A percentile compares a stretch with the other conserved stretches of the same genome.
These are phyloP conservation scores for Penicillium canescens DNA, from an alignment of 495 filamentous ascomycete species.

Conservation along the genomic window DNA sequence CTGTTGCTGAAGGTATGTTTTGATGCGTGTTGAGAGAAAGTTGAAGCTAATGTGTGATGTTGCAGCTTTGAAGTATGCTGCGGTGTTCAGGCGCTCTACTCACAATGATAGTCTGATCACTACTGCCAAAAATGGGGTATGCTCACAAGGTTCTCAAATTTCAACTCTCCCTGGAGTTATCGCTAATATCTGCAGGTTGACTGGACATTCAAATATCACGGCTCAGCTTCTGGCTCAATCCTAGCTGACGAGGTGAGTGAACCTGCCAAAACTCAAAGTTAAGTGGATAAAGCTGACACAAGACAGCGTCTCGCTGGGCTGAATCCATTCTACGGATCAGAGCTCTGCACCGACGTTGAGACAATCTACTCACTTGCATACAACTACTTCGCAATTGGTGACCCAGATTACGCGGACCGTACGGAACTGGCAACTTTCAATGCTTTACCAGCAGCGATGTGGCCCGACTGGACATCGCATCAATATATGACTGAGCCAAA, in stretches of 20 bases:
- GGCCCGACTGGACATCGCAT: conserved; percentile 61
- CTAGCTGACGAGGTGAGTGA: conserved; percentile 32
- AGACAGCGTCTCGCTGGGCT: conserved; percentile 22
- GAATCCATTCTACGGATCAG: conserved; percentile 36
- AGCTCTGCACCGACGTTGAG: conserved; percentile 45
- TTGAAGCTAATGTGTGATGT: neutral
- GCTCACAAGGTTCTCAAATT: conserved; percentile 14
- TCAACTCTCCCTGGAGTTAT: conserved; percentile 34
- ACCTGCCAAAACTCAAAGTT: too few species aligned
- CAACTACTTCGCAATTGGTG: conserved; percentile 41
- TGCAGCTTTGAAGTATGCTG: conserved; percentile 37
- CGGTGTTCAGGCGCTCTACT: conserved; percentile 41
- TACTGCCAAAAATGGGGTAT: conserved; percentile 39
- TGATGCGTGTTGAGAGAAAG: neutral
- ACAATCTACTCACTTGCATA: conserved; percentile 45
- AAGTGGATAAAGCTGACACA: too few species aligned
- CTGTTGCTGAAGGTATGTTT: conserved; percentile 44
- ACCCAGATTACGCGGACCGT: conserved; percentile 55
- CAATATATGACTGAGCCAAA: conserved; percentile 62
- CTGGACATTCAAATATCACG: conserved; percentile 51
- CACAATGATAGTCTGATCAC: conserved; percentile 39
- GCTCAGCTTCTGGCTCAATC: conserved; percentile 37
- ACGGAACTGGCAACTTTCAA: conserved; percentile 62
- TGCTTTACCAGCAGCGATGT: conserved; percentile 54
- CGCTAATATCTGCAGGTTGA: conserved; percentile 32